phyloP scores from a whole-genome alignment of 495 filamentous ascomycete species.

The Penicillium paradoxum region DNA sequence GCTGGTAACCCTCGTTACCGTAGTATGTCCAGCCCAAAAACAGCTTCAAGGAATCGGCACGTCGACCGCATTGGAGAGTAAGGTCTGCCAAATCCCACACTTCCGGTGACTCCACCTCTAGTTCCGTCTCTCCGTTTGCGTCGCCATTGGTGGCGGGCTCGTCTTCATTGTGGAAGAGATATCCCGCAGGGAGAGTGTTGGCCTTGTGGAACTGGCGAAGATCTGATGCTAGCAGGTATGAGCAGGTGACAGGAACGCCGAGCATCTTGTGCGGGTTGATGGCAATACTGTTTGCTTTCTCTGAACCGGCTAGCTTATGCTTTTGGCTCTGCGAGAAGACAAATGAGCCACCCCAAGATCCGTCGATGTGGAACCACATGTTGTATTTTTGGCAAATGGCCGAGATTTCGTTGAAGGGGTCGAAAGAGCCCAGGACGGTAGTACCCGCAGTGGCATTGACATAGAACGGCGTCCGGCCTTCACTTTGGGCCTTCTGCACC shows the following conservation, averaged over 20 bases:
- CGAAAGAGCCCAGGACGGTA: slow-evolving; percentile 86
- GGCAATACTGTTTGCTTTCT: slow-evolving; percentile 73
- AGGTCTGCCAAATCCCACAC: slow-evolving; percentile 91
- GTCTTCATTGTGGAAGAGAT: slow-evolving; percentile 69
- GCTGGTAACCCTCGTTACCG: slow-evolving; percentile 58
- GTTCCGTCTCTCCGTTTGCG: slow-evolving; percentile 18
- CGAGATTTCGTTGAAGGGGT: slow-evolving; percentile 69
- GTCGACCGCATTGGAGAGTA: slow-evolving; percentile 85
- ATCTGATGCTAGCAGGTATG: slow-evolving; percentile 77
- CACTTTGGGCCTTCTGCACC: slow-evolving; percentile 51
- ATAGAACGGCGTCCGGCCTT: slow-evolving; percentile 80
- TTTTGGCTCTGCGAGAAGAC: slow-evolving; percentile 65
- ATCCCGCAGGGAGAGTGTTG: slow-evolving; percentile 81
- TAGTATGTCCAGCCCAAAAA: slow-evolving; percentile 87
- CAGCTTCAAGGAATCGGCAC: slow-evolving; percentile 81
- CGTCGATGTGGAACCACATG: slow-evolving; percentile 91
- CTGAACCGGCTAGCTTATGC: slow-evolving; percentile 60
- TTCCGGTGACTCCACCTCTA: slow-evolving; percentile 44
- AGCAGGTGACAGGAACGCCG: slow-evolving; percentile 83
- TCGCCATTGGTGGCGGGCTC: slow-evolving; percentile 12
- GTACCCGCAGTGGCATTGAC: slow-evolving; percentile 95
- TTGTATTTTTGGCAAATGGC: slow-evolving; percentile 64
- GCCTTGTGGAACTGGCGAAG: slow-evolving; percentile 69
- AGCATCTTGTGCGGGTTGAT: slow-evolving; percentile 98
- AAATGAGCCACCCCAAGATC: slow-evolving; percentile 81